Evolutionary conservation across 1,139 yeast genomes (phyloP).

Genomic region (Geotrichum citri-aurantii): DNA sequence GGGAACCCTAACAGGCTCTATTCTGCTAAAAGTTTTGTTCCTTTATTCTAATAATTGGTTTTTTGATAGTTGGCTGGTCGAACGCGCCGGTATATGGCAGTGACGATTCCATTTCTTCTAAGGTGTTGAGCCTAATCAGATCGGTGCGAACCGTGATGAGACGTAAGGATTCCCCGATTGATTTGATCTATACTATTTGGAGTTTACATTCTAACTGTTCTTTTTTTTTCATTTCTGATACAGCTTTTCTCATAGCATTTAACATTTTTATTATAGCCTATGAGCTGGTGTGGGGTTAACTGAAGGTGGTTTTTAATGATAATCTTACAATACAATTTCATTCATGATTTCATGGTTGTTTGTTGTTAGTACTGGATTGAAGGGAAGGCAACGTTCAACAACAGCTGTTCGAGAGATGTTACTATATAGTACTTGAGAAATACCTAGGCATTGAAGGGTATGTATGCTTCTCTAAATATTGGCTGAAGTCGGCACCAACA

Average conservation of each 20-base stretch:
- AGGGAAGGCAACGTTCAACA: background rate
- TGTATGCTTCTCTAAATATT: background rate
- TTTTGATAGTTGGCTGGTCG: conserved; percentile 30
- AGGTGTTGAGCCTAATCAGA: conserved; percentile 57
- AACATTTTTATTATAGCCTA: conserved; percentile 64
- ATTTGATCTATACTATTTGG: background rate
- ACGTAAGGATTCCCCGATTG: conserved; percentile 38
- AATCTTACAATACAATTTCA: background rate
- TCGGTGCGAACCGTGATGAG: conserved; percentile 73
- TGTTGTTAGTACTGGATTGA: background rate
- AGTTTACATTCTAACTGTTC: background rate
- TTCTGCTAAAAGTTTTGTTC: background rate
- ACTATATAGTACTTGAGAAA: background rate
- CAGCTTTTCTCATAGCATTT: conserved; percentile 63
- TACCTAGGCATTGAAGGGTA: background rate
- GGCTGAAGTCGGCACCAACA: background rate
- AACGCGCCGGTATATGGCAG: conserved; percentile 38
- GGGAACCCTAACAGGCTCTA: background rate
- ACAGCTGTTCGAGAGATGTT: background rate
- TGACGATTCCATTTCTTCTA: conserved; percentile 48
- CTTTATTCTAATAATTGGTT: conserved; percentile 17
- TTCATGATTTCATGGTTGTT: background rate
- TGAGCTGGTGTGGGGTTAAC: conserved; percentile 65
- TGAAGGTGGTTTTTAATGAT: background rate
- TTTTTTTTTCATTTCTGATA: conserved; percentile 7